Evolutionary conservation across 2,329 filamentous ascomycete species (phyloP), one percentile per base, ranked within the genome.

Genomic region (Ceratocystis albifundus): DNA sequence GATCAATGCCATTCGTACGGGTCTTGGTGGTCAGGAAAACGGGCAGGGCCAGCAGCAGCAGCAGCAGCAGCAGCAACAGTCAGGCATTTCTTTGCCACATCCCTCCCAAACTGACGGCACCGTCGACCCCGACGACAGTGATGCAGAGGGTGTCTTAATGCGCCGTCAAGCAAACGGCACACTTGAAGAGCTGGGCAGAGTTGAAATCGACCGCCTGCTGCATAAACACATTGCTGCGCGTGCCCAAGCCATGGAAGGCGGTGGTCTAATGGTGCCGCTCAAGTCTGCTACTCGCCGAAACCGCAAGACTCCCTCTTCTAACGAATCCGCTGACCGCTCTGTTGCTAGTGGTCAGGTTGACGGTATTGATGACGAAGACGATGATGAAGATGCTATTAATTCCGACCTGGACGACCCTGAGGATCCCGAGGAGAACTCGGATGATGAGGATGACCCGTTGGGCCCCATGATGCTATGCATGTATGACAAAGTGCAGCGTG

Each of bases 401-500:
- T 97, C 94, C 0, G 94, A 99, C 72, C 85, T 99, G 2, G 94
- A 99, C 74, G 94, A 99, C 73, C 86, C 92, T 0, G 92, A 97
- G 69, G 94, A 97, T 69, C 86, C 90, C 10, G 77, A 85, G 20
- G 87, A 89, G 36, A 90, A 94, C 28, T 89, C 93, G 28, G 90
- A 94, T 44, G 92, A 94, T 63, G 89, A 91, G 15, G 90, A 95
- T 68, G 92, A 96, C 55, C 84, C 86, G 45, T 84, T 88, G 70
- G 87, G 88, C 0, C 89, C 96, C 71, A 92, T 95, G 74, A 97
- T 99, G 89, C 86, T 99, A 50, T 99, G 94, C 80, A 96, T 96
- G 74, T 99, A 99, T 75, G 94, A 99, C 80, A 99, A 99, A 80
- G 94, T 99, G 8, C 93, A 97, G 77, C 84, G 94, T 61, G 94